Evolutionary conservation across 306 rosid genomes (phyloP).

Genomic region (Glycine soja): DNA sequence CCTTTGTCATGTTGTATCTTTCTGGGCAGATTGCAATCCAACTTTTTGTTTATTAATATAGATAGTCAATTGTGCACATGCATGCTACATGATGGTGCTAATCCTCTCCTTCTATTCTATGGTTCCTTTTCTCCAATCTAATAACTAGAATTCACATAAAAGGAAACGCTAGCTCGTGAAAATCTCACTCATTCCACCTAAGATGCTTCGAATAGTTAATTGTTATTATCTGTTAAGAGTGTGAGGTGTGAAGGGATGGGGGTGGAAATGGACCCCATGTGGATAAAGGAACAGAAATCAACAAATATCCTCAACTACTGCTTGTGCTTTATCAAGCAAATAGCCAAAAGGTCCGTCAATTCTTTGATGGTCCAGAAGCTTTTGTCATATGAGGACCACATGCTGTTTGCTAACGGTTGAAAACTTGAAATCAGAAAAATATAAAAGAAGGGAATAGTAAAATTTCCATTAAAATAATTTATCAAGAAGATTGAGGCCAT

Average conservation of each 20-base stretch:
- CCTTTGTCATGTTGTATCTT: constrained; percentile 52
- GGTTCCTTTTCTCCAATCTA: constrained; percentile 36
- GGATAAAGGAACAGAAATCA: constrained; percentile 44
- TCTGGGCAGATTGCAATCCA: constrained; percentile 49
- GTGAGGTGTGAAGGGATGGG: constrained; percentile 41
- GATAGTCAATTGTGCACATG: constrained; percentile 50
- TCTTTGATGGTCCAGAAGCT: constrained; percentile 57
- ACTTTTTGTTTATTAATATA: constrained; percentile 44
- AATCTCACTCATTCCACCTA: constrained; percentile 40
- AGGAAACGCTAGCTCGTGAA: constrained; percentile 33
- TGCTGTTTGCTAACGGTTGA: constrained; percentile 46
- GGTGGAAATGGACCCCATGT: constrained; percentile 54
- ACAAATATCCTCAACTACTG: constrained; percentile 48
- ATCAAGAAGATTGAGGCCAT: background rate
- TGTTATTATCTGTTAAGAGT: constrained; percentile 40
- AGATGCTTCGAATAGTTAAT: constrained; percentile 34
- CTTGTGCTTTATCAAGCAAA: constrained; percentile 54
- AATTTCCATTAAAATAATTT: constrained; percentile 10
- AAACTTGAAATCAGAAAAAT: constrained; percentile 31
- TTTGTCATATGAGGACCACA: constrained; percentile 53
- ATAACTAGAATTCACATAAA: constrained; percentile 32
- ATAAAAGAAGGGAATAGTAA: background rate
- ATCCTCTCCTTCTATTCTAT: constrained; percentile 4
- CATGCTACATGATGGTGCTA: constrained; percentile 31
- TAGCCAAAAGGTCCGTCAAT: constrained; percentile 55